Percentiles rank a stretch among this genome's conserved stretches.
phyloP scores from a whole-genome alignment of 1,284 basidiomycete species.

The Austroboletus olivaceoglutinosus region DNA sequence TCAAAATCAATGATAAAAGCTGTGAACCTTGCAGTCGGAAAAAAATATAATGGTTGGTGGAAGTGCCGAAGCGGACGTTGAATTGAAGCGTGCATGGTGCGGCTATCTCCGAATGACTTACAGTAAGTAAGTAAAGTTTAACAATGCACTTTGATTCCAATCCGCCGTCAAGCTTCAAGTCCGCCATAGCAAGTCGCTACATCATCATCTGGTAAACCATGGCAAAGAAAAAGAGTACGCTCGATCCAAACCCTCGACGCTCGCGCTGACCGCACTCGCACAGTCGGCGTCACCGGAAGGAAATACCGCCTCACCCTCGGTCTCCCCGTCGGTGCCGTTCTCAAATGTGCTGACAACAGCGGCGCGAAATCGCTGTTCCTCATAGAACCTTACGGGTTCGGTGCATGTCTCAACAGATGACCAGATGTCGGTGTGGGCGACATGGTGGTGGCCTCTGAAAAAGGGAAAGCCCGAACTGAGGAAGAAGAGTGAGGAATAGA shows the following conservation, averaged over 20 bases:
- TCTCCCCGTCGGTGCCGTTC: slow-evolving; percentile 96
- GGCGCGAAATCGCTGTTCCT: slow-evolving; percentile 95
- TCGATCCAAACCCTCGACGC: not conserved
- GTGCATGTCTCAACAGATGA: slow-evolving; percentile 95
- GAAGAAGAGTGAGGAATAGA: slow-evolving; percentile 82
- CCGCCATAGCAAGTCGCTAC: not conserved
- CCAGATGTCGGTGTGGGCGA: slow-evolving; percentile 98
- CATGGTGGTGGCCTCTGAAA: slow-evolving; percentile 99
- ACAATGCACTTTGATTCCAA: slow-evolving; percentile 16
- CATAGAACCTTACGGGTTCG: slow-evolving; percentile 91
- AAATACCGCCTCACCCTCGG: slow-evolving; percentile 98
- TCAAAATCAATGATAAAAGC: no score
- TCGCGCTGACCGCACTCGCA: not conserved
- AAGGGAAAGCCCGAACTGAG: slow-evolving; percentile 99
- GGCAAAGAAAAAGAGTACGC: slow-evolving; percentile 28
- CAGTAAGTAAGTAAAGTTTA: slow-evolving; percentile 12
- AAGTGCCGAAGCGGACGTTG: no score
- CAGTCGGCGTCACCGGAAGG: slow-evolving; percentile 67
- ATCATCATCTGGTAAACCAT: slow-evolving; percentile 13
- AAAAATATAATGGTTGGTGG: no score
- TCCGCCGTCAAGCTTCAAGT: slow-evolving; percentile 14
- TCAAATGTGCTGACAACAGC: slow-evolving; percentile 99
- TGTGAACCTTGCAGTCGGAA: no score
- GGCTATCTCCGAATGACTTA: slow-evolving; percentile 14
- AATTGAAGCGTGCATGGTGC: no score